A percentile compares a stretch with the other conserved stretches of the same genome.
These are phyloP conservation scores for Verticillium isaacii DNA, from an alignment of 2,329 filamentous ascomycete species.

Conservation along the genomic window DNA sequence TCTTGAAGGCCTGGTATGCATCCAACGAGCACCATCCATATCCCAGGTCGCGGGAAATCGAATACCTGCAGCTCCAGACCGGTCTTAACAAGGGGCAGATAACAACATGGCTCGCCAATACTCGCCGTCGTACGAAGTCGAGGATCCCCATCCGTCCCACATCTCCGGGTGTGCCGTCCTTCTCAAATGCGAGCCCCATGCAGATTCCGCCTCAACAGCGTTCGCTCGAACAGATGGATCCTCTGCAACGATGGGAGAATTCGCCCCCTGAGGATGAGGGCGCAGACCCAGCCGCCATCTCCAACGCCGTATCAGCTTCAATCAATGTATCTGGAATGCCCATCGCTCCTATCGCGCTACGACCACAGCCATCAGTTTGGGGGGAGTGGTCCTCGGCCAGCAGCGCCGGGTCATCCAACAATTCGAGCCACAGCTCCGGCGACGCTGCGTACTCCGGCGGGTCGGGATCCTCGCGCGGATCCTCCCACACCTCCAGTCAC, in stretches of 20 bases:
- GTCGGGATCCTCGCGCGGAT: not conserved
- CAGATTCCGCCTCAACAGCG: not conserved
- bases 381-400: conserved; percentile 14
- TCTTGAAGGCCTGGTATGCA: conserved; percentile 14
- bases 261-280: conserved; percentile 19
- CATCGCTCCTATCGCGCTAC: not conserved
- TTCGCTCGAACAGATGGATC: conserved; percentile 5
- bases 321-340: conserved; percentile 5
- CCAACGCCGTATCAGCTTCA: conserved; percentile 10
- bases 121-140: conserved; percentile 35
- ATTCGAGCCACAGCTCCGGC: conserved; percentile 11
- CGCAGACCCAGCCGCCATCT: conserved; percentile 14
- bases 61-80: conserved; percentile 5
- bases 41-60: conserved; percentile 7
- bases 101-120: conserved; percentile 11
- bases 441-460: conserved; percentile 9
- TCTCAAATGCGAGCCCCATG: not conserved
- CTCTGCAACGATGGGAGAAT: conserved; percentile 11
- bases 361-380: not conserved
- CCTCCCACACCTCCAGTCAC: conserved; percentile 15
- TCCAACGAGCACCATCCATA: conserved; percentile 7
- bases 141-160: conserved; percentile 30
- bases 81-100: conserved; percentile 10
- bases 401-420: conserved; percentile 10
- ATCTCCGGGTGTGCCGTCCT: conserved; percentile 14